Evolutionary conservation across 2,329 filamentous ascomycete species (phyloP).

Genomic region (Aureobasidium sp.): DNA sequence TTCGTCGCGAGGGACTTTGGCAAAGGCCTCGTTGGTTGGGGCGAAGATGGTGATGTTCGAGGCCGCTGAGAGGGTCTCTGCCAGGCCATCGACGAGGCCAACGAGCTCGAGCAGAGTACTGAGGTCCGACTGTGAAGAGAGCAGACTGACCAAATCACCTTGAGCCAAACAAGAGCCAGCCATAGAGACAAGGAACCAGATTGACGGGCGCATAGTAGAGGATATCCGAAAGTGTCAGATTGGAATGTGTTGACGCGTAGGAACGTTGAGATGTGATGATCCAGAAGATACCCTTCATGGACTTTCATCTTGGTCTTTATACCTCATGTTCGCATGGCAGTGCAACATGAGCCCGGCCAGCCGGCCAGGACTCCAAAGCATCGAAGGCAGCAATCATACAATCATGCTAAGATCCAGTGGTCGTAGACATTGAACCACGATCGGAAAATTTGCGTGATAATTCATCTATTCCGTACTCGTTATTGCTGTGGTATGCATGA

Average conservation of each 20-base stretch:
- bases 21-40: conserved; percentile 29
- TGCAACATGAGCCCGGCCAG: background rate
- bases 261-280: background rate
- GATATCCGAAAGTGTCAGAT: background rate
- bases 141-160: conserved; percentile 16
- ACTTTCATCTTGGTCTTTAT: background rate
- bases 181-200: conserved; percentile 3
- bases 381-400: background rate
- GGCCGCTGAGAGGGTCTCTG: conserved; percentile 24
- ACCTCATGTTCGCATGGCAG: background rate
- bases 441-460: background rate
- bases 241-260: background rate
- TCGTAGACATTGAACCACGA: background rate
- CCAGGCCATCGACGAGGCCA: conserved; percentile 20
- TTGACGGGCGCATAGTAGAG: background rate
- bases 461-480: background rate
- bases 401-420: background rate
- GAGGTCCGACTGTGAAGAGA: conserved; percentile 19
- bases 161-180: conserved; percentile 12
- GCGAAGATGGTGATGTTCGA: conserved; percentile 30
- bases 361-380: background rate
- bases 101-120: conserved; percentile 20
- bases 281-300: background rate
- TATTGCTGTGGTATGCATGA: background rate
- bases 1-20: conserved; percentile 24